Evolutionary conservation across 2,329 filamentous ascomycete genomes (phyloP).

Genomic region (Purpureocillium takamizusanense): DNA sequence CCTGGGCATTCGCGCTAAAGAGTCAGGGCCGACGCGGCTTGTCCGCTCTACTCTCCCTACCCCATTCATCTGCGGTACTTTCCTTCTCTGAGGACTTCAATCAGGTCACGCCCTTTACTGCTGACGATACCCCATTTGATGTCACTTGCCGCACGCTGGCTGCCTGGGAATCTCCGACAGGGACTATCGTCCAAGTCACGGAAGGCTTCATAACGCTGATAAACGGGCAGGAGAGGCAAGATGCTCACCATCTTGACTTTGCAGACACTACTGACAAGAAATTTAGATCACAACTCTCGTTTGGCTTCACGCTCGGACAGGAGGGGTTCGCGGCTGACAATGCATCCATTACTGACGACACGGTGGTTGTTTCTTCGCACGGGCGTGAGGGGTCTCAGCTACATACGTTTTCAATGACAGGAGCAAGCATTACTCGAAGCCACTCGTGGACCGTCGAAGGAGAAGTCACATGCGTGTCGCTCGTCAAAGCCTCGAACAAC

Average conservation of each 20-base stretch:
- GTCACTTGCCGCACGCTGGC: slow-evolving; percentile 42
- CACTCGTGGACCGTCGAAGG: slow-evolving; percentile 27
- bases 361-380: slow-evolving; percentile 34
- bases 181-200: slow-evolving; percentile 44
- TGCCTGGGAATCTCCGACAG: slow-evolving; percentile 24
- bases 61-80: slow-evolving; percentile 38
- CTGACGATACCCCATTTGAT: slow-evolving; percentile 38
- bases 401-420: slow-evolving; percentile 27
- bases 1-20: slow-evolving; percentile 39
- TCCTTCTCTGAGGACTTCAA: slow-evolving; percentile 38
- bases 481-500: slow-evolving; percentile 17
- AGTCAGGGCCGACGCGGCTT: slow-evolving; percentile 10
- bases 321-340: slow-evolving; percentile 25
- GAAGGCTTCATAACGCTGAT: slow-evolving; percentile 34
- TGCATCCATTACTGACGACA: slow-evolving; percentile 28
- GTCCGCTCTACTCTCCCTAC: slow-evolving; percentile 37
- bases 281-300: slow-evolving; percentile 17
- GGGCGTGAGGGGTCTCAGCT: slow-evolving; percentile 25
- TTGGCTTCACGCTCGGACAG: slow-evolving; percentile 22
- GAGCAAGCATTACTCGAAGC: slow-evolving; percentile 16
- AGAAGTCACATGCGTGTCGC: slow-evolving; percentile 39
- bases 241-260: neutral
- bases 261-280: slow-evolving; percentile 8
- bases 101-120: slow-evolving; percentile 31
- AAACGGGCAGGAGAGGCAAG: slow-evolving; percentile 18